Base-by-base conservation (phyloP, 1,139 yeast species). In the Kurtzmaniella natalensis region DNA sequence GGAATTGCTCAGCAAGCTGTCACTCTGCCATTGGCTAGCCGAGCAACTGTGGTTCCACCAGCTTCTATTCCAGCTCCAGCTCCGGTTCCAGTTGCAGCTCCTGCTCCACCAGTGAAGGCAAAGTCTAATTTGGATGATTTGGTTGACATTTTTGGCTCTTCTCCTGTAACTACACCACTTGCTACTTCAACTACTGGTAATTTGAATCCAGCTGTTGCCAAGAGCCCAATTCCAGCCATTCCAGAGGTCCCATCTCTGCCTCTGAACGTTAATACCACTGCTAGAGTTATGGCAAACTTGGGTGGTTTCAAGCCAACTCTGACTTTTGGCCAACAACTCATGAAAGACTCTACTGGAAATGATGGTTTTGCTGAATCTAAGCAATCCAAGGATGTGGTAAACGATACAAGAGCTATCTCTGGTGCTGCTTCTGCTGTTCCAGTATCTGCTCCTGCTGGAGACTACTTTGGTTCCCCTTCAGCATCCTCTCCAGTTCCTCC, bases 121-220 rank as follows among this genome's bases (percentile, higher is more conserved):
- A 70, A 68, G 32, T 76, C 88, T 4, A 74, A 88, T 1, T 57
- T 83, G 54, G 83, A 74, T 53, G 94, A 85, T 45, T 64, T 60
- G 45, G 74, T 76, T 34, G 85, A 76, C 42, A 57, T 81, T 28
- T 78, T 77, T 48, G 75, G 72, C 15, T 53, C 75, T 10, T 37
- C 59, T 1, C 36, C 45, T 8, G 32, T 45, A 34, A 55, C 61
- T 13, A 40, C 54, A 8, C 53, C 61, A 29, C 36, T 43, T 24
- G 18, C 48, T 49, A 26, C 65, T 44, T 45, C 64, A 21, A 36
- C 68, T 10, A 56, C 61, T 2, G 26, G 21, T 28, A 10, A 24
- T 15, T 5, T 19, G 17, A 18, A 11, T 39, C 14, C 45, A 14
- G 33, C 42, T 13, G 17, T 40, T 8, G 30, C 43, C 15, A 27